Conservation (phyloP, 257 asterid species). For the Penstemon eatonii region DNA sequence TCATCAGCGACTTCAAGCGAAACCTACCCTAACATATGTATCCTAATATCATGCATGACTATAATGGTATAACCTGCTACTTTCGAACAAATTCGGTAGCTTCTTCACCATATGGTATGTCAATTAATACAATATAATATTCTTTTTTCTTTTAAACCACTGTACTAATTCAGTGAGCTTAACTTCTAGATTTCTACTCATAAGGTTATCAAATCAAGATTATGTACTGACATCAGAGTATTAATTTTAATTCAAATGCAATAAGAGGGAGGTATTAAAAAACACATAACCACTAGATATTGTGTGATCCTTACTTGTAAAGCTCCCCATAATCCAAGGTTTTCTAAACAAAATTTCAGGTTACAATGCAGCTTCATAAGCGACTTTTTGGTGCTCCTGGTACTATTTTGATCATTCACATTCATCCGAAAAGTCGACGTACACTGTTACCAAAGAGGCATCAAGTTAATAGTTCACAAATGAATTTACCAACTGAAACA, state of each 20-base stretch:
- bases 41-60: too few relatives aligned
- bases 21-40: neutral
- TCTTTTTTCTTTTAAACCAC: too few relatives aligned
- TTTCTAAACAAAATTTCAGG: slow-evolving; percentile 70
- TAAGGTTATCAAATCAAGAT: too few relatives aligned
- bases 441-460: slow-evolving; percentile 50
- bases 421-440: slow-evolving; percentile 45
- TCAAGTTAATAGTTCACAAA: slow-evolving; percentile 26
- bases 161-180: too few relatives aligned
- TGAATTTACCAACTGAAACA: slow-evolving; percentile 26
- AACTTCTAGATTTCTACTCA: too few relatives aligned
- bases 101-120: too few relatives aligned
- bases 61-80: too few relatives aligned
- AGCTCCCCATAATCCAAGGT: slow-evolving; percentile 92
- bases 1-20: slow-evolving; percentile 24
- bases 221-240: neutral
- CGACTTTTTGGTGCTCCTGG: slow-evolving; percentile 53
- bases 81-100: too few relatives aligned
- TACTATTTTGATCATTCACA: slow-evolving; percentile 49
- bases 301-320: slow-evolving; percentile 59
- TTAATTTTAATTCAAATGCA: slow-evolving; percentile 7
- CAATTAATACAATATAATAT: too few relatives aligned
- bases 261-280: slow-evolving; percentile 1
- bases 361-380: slow-evolving; percentile 68
- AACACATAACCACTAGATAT: slow-evolving; percentile 19